Base-by-base conservation (phyloP, 306 rosid genomes). In the Calophaca sinica region DNA sequence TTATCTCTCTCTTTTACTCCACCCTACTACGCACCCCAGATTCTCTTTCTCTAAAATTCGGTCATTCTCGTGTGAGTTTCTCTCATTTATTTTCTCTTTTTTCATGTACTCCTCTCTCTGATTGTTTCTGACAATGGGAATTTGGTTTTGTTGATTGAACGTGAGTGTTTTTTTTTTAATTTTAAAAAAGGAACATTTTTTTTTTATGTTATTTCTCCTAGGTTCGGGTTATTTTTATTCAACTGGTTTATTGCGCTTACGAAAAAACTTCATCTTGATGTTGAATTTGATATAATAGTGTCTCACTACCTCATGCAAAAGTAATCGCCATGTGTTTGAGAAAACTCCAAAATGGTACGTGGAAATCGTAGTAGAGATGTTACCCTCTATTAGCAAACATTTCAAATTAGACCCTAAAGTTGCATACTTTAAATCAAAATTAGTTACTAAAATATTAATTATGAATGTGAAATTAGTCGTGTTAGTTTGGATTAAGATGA, bases 1-100 rank as follows among this genome's bases (percentile, higher is more conserved):
- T 38, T 31, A 53, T 42, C 11, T 8, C 48, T 5, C 5, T 42
- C 11, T 7, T 3, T 42, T 42, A 42, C 7, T 2, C 0, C 11
- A 6, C 49, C 64, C 3, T 26, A 33, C 4, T 33, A 3, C 36
- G 36, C 36, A 33, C 0, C 2, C 1, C 26, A 20, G 26, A 1
- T 62, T 60, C 45, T 52, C 70, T 35, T 74, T 50, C 28, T 72
- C 78, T n/a, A 62, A 29, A 4, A 36, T 69, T 78, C 86, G 75
- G 0, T 50, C 63, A 6, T 70, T 79, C 49, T 86, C 87, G 0
- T 58, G 97, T 89, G 83, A 86, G 88, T 83, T 62, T n/a, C 62
- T 29, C 67, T 42, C 0, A 2, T 33, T 33, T 7, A 6, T 5
- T 41, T 7, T 41, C 9, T 1, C 9, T 2, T 42, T 42, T 42